Percentiles rank a stretch among this genome's conserved stretches.
Conservation (phyloP, 1,139 yeast genomes). For the Lizanozyma gosingica region DNA sequence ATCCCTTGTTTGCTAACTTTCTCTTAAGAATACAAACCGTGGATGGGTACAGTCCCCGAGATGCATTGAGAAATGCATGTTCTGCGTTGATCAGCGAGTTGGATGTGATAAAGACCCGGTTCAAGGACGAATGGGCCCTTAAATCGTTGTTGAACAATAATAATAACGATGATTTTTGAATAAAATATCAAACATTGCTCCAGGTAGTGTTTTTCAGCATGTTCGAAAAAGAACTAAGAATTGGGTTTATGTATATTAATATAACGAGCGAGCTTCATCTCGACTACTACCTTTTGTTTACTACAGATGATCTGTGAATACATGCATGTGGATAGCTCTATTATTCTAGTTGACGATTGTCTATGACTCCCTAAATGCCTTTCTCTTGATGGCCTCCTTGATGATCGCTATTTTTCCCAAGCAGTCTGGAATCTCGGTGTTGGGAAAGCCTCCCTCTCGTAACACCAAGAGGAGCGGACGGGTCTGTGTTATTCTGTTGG, state of each 20-base stretch:
- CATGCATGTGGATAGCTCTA: neutral
- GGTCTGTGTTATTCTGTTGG: constrained; percentile 65
- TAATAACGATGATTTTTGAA: constrained; percentile 34
- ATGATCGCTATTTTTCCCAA: constrained; percentile 27
- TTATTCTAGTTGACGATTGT: constrained; percentile 1
- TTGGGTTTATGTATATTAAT: no score
- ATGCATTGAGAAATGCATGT: constrained; percentile 86
- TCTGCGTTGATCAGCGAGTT: constrained; percentile 73
- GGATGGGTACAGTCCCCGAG: constrained; percentile 87
- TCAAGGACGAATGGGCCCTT: constrained; percentile 88
- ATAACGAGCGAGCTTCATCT: no score
- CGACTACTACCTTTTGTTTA: no score
- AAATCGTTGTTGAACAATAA: constrained; percentile 50
- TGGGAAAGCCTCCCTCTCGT: constrained; percentile 56
- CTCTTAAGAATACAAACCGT: constrained; percentile 91
- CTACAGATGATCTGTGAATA: no score
- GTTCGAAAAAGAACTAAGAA: no score
- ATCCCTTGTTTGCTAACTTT: constrained; percentile 92
- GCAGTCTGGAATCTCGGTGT: constrained; percentile 44
- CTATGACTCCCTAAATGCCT: constrained; percentile 24
- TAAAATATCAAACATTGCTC: no score
- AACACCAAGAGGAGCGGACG: constrained; percentile 54
- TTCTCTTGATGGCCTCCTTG: constrained; percentile 33
- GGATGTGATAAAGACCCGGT: constrained; percentile 63
- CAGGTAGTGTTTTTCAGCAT: no score